Conservation (phyloP, 441 rosid genomes). For the Lepidium campestre region DNA sequence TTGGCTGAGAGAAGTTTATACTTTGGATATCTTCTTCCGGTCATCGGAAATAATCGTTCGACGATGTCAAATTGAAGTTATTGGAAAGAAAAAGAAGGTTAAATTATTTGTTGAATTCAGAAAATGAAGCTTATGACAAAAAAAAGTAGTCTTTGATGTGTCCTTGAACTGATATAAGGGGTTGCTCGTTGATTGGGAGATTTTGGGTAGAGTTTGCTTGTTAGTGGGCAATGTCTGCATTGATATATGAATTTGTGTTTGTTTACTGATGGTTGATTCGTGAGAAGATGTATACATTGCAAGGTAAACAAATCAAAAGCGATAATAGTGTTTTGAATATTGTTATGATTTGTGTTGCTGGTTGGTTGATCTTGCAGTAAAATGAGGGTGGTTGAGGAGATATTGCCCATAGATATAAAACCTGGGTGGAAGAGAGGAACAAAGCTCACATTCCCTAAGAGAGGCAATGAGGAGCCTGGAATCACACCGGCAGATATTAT, state of each 20-base stretch:
- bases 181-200: neutral
- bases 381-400: conserved; percentile 56
- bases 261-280: neutral
- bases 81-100: neutral
- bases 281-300: neutral
- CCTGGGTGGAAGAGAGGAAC: conserved; percentile 99
- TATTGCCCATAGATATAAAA: conserved; percentile 73
- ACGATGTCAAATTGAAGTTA: neutral
- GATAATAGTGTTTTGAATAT: neutral
- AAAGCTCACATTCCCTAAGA: conserved; percentile 81
- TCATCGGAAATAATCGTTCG: neutral
- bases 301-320: neutral
- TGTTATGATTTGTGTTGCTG: neutral
- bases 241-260: neutral
- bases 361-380: conserved; percentile 42
- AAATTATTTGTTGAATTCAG: neutral
- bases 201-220: neutral
- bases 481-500: conserved; percentile 71
- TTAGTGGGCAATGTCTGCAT: neutral
- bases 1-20: neutral
- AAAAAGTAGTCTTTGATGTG: neutral
- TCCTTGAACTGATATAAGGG: neutral
- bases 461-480: conserved; percentile 81
- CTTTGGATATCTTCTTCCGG: neutral
- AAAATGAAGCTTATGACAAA: neutral